phyloP scores from a whole-genome alignment of 116 monocot species.

The Papilionanthe hybrid region DNA sequence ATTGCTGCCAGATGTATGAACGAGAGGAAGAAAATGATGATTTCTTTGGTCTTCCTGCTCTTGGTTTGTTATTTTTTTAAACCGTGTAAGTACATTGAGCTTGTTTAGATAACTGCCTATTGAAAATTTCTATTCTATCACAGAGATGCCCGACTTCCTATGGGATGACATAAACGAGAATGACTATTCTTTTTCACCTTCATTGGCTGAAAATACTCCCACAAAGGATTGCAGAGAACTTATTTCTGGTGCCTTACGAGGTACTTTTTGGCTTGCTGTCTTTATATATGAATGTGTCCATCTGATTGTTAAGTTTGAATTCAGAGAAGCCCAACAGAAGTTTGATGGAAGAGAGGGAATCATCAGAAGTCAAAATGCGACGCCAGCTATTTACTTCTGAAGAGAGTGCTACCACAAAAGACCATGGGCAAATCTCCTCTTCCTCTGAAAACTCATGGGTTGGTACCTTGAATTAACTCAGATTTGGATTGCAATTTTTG shows the following conservation, averaged over 20 bases:
- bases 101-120: not conserved
- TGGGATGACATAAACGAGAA: conserved; percentile 28
- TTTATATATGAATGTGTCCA: not conserved
- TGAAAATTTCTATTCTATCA: not conserved
- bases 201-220: conserved; percentile 29
- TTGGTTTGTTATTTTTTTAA: conserved; percentile 15
- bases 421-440: conserved; percentile 8
- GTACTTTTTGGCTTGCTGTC: conserved; percentile 2
- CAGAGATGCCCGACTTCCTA: conserved; percentile 17
- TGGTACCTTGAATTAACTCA: not conserved
- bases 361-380: conserved; percentile 17
- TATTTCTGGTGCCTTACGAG: conserved; percentile 14
- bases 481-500: not conserved
- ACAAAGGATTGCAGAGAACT: conserved; percentile 22
- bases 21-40: conserved; percentile 18
- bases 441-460: conserved; percentile 14
- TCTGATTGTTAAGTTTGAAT: not conserved
- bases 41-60: conserved; percentile 12
- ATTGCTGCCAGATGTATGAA: conserved; percentile 27
- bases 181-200: conserved; percentile 15
- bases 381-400: conserved; percentile 19
- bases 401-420: not conserved
- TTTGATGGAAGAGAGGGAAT: conserved; percentile 13
- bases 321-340: conserved; percentile 15
- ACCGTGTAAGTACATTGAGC: not conserved